phyloP scores from a whole-genome alignment of 768 basidiomycete species.

The Hericium rajendrae region DNA sequence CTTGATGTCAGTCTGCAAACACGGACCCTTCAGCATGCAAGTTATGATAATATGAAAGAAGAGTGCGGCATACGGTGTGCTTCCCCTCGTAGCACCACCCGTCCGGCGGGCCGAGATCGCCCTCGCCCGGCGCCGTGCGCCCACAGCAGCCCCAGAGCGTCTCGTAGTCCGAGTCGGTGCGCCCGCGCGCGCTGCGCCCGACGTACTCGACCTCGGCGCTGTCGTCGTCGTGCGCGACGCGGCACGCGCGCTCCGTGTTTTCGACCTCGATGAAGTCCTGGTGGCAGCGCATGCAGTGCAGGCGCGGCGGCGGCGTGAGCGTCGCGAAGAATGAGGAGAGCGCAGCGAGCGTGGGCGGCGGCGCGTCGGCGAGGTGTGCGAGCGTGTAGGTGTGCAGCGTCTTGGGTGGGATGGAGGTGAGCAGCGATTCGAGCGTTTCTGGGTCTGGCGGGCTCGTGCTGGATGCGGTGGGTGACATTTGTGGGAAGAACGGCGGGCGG shows the following conservation, averaged over 20 bases:
- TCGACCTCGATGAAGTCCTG: slow-evolving; percentile 60
- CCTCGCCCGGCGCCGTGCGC: slow-evolving; percentile 61
- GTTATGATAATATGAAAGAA: not conserved
- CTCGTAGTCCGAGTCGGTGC: slow-evolving; percentile 29
- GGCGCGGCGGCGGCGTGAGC: slow-evolving; percentile 53
- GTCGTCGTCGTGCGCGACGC: slow-evolving; percentile 71
- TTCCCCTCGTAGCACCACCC: slow-evolving; percentile 83
- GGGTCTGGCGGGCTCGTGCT: slow-evolving; percentile 9
- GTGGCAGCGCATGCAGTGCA: slow-evolving; percentile 75
- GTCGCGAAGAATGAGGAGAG: slow-evolving; percentile 51
- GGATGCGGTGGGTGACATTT: not conserved
- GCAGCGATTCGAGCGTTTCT: slow-evolving; percentile 37
- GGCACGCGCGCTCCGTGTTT: slow-evolving; percentile 62
- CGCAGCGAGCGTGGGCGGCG: slow-evolving; percentile 31
- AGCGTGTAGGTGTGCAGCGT: slow-evolving; percentile 56
- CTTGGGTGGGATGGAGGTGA: slow-evolving; percentile 56
- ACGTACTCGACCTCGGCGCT: slow-evolving; percentile 66
- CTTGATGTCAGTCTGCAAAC: slow-evolving; percentile 51
- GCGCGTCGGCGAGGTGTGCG: slow-evolving; percentile 32
- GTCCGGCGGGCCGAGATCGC: slow-evolving; percentile 75
- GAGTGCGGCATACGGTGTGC: slow-evolving; percentile 45
- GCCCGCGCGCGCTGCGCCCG: slow-evolving; percentile 25
- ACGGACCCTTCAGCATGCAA: not conserved
- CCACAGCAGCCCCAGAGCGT: slow-evolving; percentile 71
- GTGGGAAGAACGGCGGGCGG: not conserved